Evolutionary conservation across 1,284 basidiomycete genomes (phyloP).

Genomic region (Papiliotrema fonsecae): DNA sequence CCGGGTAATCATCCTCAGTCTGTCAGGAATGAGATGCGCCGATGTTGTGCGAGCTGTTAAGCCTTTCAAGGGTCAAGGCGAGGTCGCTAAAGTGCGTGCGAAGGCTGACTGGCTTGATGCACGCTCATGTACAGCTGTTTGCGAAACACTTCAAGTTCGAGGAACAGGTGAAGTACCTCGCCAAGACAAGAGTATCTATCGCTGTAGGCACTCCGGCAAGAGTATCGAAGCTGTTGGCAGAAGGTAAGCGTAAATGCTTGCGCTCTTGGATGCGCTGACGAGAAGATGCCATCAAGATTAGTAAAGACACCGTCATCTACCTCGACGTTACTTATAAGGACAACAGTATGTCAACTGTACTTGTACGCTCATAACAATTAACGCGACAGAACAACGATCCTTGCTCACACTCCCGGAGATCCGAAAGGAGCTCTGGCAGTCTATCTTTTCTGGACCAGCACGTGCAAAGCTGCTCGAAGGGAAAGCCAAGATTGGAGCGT

Average conservation of each 20-base stretch:
- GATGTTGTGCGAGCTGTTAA: slow-evolving; percentile 46
- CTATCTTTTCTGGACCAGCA: slow-evolving; percentile 35
- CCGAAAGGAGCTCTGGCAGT: slow-evolving; percentile 46
- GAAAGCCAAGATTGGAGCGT: slow-evolving; percentile 38
- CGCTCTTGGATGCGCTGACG: slow-evolving; percentile 3
- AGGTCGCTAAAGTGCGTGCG: slow-evolving; percentile 45
- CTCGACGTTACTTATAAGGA: slow-evolving; percentile 44
- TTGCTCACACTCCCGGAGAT: slow-evolving; percentile 46
- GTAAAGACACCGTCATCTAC: slow-evolving; percentile 37
- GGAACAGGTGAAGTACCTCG: slow-evolving; percentile 47
- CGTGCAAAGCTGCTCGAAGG: slow-evolving; percentile 29
- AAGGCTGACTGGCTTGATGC: neutral
- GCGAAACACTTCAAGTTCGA: slow-evolving; percentile 49
- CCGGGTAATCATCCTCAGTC: slow-evolving; percentile 40
- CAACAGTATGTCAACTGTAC: slow-evolving; percentile 23
- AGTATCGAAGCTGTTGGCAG: slow-evolving; percentile 44
- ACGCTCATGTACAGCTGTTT: slow-evolving; percentile 33
- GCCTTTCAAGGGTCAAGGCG: slow-evolving; percentile 37
- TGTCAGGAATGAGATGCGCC: slow-evolving; percentile 46
- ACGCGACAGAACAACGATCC: slow-evolving; percentile 39
- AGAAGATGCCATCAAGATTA: slow-evolving; percentile 39
- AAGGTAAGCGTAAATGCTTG: slow-evolving; percentile 21
- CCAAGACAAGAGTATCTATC: slow-evolving; percentile 42
- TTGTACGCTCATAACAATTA: slow-evolving; percentile 6
- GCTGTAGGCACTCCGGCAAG: slow-evolving; percentile 49